Conservation (phyloP, 2,329 filamentous ascomycete species). For the Monosporascus sp. region DNA sequence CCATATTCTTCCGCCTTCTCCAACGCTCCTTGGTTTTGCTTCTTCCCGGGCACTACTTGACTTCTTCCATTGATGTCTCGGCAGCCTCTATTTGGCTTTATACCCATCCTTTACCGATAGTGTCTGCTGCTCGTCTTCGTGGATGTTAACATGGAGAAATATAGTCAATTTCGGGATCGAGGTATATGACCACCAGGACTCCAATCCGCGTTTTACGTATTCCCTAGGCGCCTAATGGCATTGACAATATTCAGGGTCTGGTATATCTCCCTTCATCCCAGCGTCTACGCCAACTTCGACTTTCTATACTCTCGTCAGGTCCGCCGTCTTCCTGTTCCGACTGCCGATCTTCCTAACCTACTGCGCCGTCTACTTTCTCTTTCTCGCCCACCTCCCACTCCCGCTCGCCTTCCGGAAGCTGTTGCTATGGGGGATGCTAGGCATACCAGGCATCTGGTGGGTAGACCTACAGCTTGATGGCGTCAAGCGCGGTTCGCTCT, state of each 20-base stretch:
- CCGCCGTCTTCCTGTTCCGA: slow-evolving; percentile 73
- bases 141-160: slow-evolving; percentile 72
- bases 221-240: neutral
- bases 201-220: neutral
- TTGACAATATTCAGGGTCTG: slow-evolving; percentile 60
- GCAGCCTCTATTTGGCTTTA: slow-evolving; percentile 2
- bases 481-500: slow-evolving; percentile 83
- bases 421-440: slow-evolving; percentile 80
- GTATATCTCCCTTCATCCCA: slow-evolving; percentile 93
- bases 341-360: slow-evolving; percentile 71
- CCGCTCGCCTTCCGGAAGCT: slow-evolving; percentile 66
- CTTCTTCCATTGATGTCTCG: slow-evolving; percentile 11
- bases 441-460: slow-evolving; percentile 94
- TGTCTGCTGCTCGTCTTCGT: neutral
- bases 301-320: slow-evolving; percentile 58
- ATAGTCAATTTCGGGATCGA: slow-evolving; percentile 86
- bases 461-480: slow-evolving; percentile 97
- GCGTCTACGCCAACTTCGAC: slow-evolving; percentile 60
- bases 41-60: neutral
- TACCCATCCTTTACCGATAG: neutral
- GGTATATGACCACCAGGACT: slow-evolving; percentile 43
- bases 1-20: neutral
- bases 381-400: slow-evolving; percentile 76
- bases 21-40: neutral
- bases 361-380: slow-evolving; percentile 65